Base-by-base conservation (phyloP, 345 rosid genomes). In the Eucalyptus erythrocorys region DNA sequence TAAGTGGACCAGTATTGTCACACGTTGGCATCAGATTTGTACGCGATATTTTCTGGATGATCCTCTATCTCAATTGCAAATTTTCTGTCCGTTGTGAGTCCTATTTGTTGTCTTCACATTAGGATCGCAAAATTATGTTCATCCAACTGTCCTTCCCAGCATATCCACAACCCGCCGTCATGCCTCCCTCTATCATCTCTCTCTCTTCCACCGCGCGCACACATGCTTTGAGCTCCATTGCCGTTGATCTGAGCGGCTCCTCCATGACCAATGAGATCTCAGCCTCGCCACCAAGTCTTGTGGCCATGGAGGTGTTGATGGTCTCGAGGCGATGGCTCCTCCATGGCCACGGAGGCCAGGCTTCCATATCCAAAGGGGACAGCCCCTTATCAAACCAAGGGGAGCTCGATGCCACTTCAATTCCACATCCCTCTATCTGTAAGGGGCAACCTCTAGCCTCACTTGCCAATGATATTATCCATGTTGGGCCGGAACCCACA, bases 91-190 rank as follows among this genome's bases (percentile, higher is more conserved):
- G 1, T 6, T 12, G n/a, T n/a, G 10, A 10, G 64, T 57, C 13
- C n/a, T n/a, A 10, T 26, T 57, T 57, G 64, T 57, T 57, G 64
- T 26, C 64, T 10, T 57, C 64, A 26, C 64, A 26, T 57, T 26
- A 22, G 13, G 64, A 57, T 57, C 11, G 64, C 64, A 51, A 51
- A 22, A 51, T 51, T 47, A 47, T 48, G 48, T 48, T 11, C 48
- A 3, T 3, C 55, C 0, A 6, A 51, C 9, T 50, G 0, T 50
- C 16, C 55, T 50, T 3, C 55, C 8, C 55, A 17, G 7, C 55
- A 17, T 50, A 50, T 50, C 55, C 6, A 50, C 48, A 12, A 4
- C 48, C 48, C 10, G 1, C 48, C 48, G 13, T 11, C 48, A 48
- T 4, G 48, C 48, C 13, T 48, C 13, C 12, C 43, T 42, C 2